Evolutionary conservation across 805 yeast genomes (phyloP).

Genomic region (Yamadazyma ubonensis): DNA sequence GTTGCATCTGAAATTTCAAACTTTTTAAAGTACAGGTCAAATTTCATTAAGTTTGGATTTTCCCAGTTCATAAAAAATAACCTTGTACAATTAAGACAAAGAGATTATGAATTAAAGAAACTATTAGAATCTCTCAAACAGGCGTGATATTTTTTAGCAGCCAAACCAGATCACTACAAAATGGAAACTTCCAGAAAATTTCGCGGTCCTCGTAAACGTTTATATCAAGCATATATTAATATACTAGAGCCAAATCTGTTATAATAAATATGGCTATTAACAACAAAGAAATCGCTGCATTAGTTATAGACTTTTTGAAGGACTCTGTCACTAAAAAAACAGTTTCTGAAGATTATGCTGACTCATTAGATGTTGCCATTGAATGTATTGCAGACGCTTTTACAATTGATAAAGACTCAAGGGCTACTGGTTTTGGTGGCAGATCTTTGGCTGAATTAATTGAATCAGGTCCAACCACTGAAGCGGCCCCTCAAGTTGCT

Average conservation of each 20-base stretch:
- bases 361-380: constrained; percentile 89
- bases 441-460: constrained; percentile 49
- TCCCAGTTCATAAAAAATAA: constrained; percentile 24
- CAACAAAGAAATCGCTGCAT: constrained; percentile 67
- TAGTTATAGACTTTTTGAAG: constrained; percentile 72
- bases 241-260: background rate
- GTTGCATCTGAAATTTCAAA: constrained; percentile 64
- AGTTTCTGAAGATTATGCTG: constrained; percentile 75
- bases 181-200: constrained; percentile 11
- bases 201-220: constrained; percentile 1
- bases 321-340: constrained; percentile 57
- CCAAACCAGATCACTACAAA: background rate
- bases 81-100: constrained; percentile 9
- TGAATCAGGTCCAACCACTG: constrained; percentile 11
- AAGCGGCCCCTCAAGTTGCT: constrained; percentile 9
- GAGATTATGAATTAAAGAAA: constrained; percentile 8
- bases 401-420: constrained; percentile 56
- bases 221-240: constrained; percentile 1
- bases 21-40: constrained; percentile 51
- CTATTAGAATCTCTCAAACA: constrained; percentile 1
- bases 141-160: constrained; percentile 3
- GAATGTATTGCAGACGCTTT: constrained; percentile 91
- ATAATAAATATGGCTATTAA: constrained; percentile 39
- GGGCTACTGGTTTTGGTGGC: constrained; percentile 32
- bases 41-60: constrained; percentile 38